Base-by-base conservation (phyloP, 371 early-diverging fungal species). In the Funneliformis caledonium region DNA sequence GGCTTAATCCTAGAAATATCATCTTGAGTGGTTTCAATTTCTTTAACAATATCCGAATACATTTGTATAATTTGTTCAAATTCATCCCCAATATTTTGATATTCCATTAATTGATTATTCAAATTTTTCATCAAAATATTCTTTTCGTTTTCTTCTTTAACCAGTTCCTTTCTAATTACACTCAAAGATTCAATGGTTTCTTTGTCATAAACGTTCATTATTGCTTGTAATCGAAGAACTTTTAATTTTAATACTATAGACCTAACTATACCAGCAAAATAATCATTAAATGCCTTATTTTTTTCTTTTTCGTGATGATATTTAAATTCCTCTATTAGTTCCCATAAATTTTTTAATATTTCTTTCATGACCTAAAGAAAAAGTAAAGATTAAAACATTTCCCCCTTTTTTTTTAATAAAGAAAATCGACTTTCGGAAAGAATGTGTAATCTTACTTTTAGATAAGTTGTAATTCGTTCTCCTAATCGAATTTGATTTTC, bases 301-400 rank as follows among this genome's bases (percentile, higher is more conserved):
- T 79, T 79, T 70, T 70, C 43, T 10, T 22, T 59, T 72, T 79
- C 80, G 26, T 79, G 80, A 42, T 60, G 72, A n/a, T 10, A 59
- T 26, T 70, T 70, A 52, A 79, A 79, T 79, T 79, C 80, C 19
- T 79, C 80, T n/a, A 59, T 42, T 31, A 69, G 7, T 52, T 33
- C 60, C 80, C 80, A 79, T n/a, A 79, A 43, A 61, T 42, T 59
- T 0, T 22, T 8, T 48, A 79, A 79, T 59, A 70, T 79, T 43
- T 72, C 22, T 43, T 68, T 70, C 42, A 72, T 69, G 6, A 79
- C 72, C 80, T 79, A 5, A 19, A 42, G 37, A 47, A 65, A 64
- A 45, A 26, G 45, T 9, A 42, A 45, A 76, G 0, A 22, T 50
- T 50, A 33, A 70, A 8, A 0, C 37, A 3, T 37, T 37, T 37